phyloP scores from a whole-genome alignment of 306 rosid genomes.

The Arachis stenosperma region DNA sequence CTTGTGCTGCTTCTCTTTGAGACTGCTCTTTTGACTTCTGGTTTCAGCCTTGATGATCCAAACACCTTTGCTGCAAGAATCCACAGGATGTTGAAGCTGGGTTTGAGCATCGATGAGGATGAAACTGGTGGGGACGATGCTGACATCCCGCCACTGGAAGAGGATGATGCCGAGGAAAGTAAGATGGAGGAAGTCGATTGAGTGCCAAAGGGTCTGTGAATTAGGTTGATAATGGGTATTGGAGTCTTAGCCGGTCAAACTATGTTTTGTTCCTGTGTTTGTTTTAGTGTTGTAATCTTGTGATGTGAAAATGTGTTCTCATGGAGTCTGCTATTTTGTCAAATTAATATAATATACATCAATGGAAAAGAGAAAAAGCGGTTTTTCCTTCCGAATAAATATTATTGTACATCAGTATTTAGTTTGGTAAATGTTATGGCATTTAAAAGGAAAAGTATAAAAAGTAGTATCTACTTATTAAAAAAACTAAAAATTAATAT shows the following conservation, averaged over 20 bases:
- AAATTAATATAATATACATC: neutral
- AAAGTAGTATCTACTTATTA: too few species aligned
- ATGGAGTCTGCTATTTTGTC: neutral
- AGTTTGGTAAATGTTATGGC: too few species aligned
- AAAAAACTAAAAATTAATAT: too few species aligned
- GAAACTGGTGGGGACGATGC: constrained; percentile 55
- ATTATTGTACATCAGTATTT: too few species aligned
- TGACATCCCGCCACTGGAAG: constrained; percentile 71
- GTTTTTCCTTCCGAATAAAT: too few species aligned
- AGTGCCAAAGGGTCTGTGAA: neutral
- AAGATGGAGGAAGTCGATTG: constrained; percentile 83
- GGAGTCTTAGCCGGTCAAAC: neutral
- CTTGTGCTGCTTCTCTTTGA: constrained; percentile 69
- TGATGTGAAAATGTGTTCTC: neutral
- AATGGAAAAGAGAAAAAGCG: neutral
- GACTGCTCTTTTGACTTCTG: constrained; percentile 68
- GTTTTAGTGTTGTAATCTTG: neutral
- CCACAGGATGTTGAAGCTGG: constrained; percentile 74
- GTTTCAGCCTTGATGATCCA: constrained; percentile 76
- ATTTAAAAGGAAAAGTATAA: too few species aligned
- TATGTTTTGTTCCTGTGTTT: neutral
- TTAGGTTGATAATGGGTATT: neutral
- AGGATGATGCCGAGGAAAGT: constrained; percentile 69
- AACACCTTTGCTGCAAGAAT: constrained; percentile 68
- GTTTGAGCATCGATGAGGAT: constrained; percentile 67